Evolutionary conservation across 2,329 filamentous ascomycete genomes (phyloP), one percentile per base, ranked within the genome.

Genomic region (Nannizziopsis arthrosporioides): DNA sequence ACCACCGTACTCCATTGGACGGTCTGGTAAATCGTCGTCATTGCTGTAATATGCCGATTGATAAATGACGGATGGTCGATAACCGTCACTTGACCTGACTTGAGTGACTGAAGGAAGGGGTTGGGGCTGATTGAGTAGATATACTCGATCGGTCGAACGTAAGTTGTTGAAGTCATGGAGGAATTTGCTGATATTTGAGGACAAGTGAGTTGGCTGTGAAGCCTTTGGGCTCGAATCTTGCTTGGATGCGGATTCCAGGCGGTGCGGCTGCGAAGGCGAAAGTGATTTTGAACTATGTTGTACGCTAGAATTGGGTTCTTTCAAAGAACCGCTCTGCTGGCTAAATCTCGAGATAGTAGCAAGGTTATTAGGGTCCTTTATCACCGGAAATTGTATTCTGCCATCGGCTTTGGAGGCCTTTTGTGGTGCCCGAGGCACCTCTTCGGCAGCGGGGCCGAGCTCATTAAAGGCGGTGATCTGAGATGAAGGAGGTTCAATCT

Each of bases 1-100:
- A 2, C 90, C 90, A 5, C 85, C 90, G 66, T 94, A 96, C 64
- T 94, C 87, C 46, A 86, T 75, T 30, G 75, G 66, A 46, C 82
- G 77, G 35, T 82, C 75, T 10, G 89, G 88, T 0, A 95, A 84
- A 64, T 96, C 92, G 44, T 73, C 74, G 52, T 93, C 86, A 22
- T 85, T 74, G 56, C 88, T 85, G 61, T 94, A 96, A 59, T 82
- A 89, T 0, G 89, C 82, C 60, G 88, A 81, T 63, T 88, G 85
- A 54, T 94, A 93, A 42, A 95, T 75, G 11, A 84, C 75, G 50
- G 81, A 73, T 0, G 84, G 83, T 7, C 80, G 66, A 10, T 73
- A 73, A 49, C 73, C 65, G n/a, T 71, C 53, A 61, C 55, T 64
- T 62, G 87, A 73, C 0, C 79, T 82, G 1, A 68, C 67, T 2